phyloP scores from a whole-genome alignment of 208 protist genomes.

The Crithidia mellificae region DNA sequence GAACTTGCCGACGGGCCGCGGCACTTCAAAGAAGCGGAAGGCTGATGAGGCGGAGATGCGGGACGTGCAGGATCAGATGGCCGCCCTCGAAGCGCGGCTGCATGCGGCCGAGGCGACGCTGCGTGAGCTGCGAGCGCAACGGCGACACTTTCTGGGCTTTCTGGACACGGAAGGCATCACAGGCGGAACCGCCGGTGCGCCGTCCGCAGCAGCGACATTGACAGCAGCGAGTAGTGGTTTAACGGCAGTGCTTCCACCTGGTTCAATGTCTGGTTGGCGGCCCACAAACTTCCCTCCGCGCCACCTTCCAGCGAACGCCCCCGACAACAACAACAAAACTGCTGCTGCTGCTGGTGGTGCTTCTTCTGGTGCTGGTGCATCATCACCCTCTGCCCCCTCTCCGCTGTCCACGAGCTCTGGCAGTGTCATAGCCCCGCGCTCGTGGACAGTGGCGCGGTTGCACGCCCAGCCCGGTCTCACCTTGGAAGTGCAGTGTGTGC shows the following conservation, averaged over 20 bases:
- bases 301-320: no score
- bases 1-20: neutral
- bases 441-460: conserved; percentile 28
- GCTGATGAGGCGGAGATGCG: conserved; percentile 4
- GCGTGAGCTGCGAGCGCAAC: conserved; percentile 21
- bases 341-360: no score
- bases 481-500: conserved; percentile 33
- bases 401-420: neutral
- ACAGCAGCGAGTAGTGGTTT: neutral
- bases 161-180: conserved; percentile 1
- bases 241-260: no score
- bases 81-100: conserved; percentile 18
- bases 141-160: conserved; percentile 23
- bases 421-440: conserved; percentile 5
- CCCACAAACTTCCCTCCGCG: no score
- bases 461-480: conserved; percentile 28
- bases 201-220: neutral
- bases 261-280: no score
- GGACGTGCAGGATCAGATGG: conserved; percentile 18
- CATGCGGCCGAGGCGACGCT: conserved; percentile 22
- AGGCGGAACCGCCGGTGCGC: neutral
- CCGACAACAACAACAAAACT: no score
- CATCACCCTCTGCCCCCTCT: no score
- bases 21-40: neutral
- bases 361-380: no score